A percentile compares a stretch with the other conserved stretches of the same genome.
Evolutionary conservation across 139 green algal genomes (phyloP).

Genomic region (Yamagishiella unicocca): DNA sequence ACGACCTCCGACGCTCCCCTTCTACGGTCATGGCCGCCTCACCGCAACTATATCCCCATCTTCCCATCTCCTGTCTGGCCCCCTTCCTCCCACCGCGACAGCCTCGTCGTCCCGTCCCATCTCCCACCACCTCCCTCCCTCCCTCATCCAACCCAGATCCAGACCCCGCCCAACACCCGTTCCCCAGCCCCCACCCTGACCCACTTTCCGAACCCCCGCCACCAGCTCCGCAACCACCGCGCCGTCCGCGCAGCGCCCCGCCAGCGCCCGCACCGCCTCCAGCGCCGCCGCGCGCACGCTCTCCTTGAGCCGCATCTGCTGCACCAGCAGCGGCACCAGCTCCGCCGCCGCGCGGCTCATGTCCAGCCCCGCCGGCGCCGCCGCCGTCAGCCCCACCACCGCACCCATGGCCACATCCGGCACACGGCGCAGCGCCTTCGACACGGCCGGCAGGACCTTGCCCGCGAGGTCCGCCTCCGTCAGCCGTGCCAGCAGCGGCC

Average conservation of each 20-base stretch:
- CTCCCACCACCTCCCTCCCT: not conserved
- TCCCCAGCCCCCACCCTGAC: not conserved
- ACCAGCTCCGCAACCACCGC: constrained; percentile 57
- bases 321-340: constrained; percentile 71
- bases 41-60: too few relatives aligned
- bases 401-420: constrained; percentile 77
- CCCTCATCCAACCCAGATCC: not conserved
- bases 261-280: constrained; percentile 62
- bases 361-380: constrained; percentile 52
- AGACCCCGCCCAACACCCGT: not conserved
- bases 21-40: too few relatives aligned
- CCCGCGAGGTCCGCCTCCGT: constrained; percentile 62
- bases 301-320: constrained; percentile 59
- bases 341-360: constrained; percentile 64
- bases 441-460: constrained; percentile 72
- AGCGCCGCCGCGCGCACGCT: constrained; percentile 54
- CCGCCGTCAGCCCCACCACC: constrained; percentile 47
- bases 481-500: constrained; percentile 61
- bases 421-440: constrained; percentile 75
- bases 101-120: too few relatives aligned
- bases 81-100: too few relatives aligned
- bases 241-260: constrained; percentile 46
- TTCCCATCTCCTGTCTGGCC: too few relatives aligned
- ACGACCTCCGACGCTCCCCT: too few relatives aligned
- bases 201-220: constrained; percentile 43